These are phyloP conservation scores for Debaryomyces subglobosus DNA, from an alignment of 1,139 yeast genomes.

Conservation along the genomic window DNA sequence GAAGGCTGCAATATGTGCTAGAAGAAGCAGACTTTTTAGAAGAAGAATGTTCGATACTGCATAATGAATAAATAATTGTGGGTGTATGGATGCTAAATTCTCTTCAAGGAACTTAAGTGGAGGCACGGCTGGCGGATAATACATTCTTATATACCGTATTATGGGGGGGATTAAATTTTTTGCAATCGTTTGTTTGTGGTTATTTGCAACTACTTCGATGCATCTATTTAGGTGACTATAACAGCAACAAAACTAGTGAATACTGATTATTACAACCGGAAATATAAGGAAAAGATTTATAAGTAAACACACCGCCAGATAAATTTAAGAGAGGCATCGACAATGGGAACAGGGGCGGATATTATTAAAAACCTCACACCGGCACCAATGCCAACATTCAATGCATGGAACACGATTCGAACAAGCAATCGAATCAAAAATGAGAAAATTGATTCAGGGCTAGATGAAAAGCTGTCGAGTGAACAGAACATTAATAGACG, in stretches of 20 bases:
- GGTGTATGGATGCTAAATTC: not conserved
- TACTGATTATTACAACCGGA: not conserved
- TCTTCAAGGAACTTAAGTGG: no score
- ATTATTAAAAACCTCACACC: slow-evolving; percentile 19
- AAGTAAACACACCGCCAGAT: not conserved
- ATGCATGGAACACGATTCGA: slow-evolving; percentile 20
- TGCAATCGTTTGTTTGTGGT: slow-evolving; percentile 7
- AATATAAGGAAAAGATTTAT: not conserved
- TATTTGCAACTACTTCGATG: slow-evolving; percentile 3
- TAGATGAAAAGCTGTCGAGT: not conserved
- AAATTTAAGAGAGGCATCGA: not conserved
- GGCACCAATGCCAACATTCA: slow-evolving; percentile 21
- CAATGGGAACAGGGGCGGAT: slow-evolving; percentile 2
- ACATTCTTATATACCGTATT: not conserved
- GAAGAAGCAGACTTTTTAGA: not conserved
- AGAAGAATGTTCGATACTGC: not conserved
- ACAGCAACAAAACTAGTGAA: not conserved
- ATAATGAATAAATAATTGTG: not conserved
- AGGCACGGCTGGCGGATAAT: not conserved
- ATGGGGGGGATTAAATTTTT: not conserved
- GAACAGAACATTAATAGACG: not conserved
- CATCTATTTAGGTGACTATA: not conserved
- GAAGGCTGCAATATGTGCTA: not conserved
- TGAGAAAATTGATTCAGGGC: not conserved
- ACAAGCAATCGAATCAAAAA: slow-evolving; percentile 7